Conservation (phyloP, 352 stramenopile genomes). For the Pythium brachiatum region DNA sequence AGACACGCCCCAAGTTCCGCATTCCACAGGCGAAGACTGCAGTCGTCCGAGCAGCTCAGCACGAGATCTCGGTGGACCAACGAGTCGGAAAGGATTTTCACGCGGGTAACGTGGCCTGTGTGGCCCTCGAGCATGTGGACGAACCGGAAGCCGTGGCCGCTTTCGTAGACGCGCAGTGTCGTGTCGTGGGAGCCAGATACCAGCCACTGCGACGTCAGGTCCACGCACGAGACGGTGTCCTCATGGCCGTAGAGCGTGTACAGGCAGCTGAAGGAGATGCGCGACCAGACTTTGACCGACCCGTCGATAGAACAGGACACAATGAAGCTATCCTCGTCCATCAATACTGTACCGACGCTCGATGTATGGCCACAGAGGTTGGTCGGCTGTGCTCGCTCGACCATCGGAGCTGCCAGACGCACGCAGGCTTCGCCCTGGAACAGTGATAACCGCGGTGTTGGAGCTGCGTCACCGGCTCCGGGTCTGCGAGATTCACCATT, state of each 20-base stretch:
- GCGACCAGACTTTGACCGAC: constrained; percentile 73
- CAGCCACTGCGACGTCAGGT: constrained; percentile 49
- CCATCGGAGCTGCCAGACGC: constrained; percentile 7
- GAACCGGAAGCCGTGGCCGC: constrained; percentile 36
- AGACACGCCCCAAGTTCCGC: constrained; percentile 39
- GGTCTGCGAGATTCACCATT: not conserved
- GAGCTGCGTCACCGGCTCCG: not conserved
- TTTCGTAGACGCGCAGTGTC: constrained; percentile 57
- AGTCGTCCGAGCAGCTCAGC: constrained; percentile 62
- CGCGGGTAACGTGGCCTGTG: constrained; percentile 56
- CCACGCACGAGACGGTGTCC: constrained; percentile 62
- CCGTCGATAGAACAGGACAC: constrained; percentile 66
- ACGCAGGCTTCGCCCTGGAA: constrained; percentile 3
- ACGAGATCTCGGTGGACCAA: constrained; percentile 18
- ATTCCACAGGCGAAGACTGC: constrained; percentile 58
- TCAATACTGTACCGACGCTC: constrained; percentile 52
- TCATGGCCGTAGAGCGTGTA: constrained; percentile 62
- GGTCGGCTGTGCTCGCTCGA: constrained; percentile 26
- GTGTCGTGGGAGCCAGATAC: constrained; percentile 68
- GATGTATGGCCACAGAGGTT: constrained; percentile 61
- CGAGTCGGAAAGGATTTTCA: constrained; percentile 28
- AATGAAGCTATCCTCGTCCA: constrained; percentile 55
- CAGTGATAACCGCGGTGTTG: not conserved
- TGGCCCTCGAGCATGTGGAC: constrained; percentile 45
- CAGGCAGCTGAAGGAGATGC: constrained; percentile 43